Percentiles rank a stretch among this genome's conserved stretches.
Evolutionary conservation across 441 rosid species (phyloP).

Genomic region (Croton laevigatus): DNA sequence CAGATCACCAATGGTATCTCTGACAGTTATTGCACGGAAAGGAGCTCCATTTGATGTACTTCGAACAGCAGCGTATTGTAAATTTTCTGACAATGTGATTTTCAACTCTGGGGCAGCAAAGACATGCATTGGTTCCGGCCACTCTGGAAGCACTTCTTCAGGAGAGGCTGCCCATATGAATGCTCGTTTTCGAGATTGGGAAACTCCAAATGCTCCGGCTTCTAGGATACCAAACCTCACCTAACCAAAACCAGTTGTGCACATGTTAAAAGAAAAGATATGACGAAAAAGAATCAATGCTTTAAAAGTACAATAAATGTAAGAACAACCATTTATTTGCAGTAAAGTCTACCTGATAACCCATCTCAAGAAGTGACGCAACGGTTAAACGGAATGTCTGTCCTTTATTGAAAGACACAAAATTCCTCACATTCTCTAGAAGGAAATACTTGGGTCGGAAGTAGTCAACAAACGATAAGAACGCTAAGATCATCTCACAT

Average conservation of each 20-base stretch:
- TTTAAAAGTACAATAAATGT: neutral
- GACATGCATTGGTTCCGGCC: slow-evolving; percentile 99
- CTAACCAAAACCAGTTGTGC: slow-evolving; percentile 24
- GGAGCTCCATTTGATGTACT: slow-evolving; percentile 82
- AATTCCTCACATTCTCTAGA: slow-evolving; percentile 85
- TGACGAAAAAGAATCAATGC: neutral
- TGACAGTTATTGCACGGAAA: slow-evolving; percentile 85
- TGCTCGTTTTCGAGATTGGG: slow-evolving; percentile 87
- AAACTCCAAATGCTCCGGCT: slow-evolving; percentile 91
- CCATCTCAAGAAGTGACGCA: slow-evolving; percentile 95
- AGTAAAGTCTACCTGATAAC: slow-evolving; percentile 71
- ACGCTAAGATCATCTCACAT: slow-evolving; percentile 87
- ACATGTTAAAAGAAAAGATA: neutral
- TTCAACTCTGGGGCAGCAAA: slow-evolving; percentile 66
- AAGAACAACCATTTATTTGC: neutral
- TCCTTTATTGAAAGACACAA: slow-evolving; percentile 80
- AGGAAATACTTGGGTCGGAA: slow-evolving; percentile 88
- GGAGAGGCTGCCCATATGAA: slow-evolving; percentile 98
- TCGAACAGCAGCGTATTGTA: slow-evolving; percentile 62
- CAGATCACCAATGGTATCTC: slow-evolving; percentile 89
- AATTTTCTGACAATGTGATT: slow-evolving; percentile 44
- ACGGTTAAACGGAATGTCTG: slow-evolving; percentile 80
- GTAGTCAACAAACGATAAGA: slow-evolving; percentile 85
- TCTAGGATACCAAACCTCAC: slow-evolving; percentile 88
- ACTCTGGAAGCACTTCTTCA: slow-evolving; percentile 75